Evolutionary conservation across 73 alveolate genomes (phyloP).

Genomic region (Paramecium sonneborni): DNA sequence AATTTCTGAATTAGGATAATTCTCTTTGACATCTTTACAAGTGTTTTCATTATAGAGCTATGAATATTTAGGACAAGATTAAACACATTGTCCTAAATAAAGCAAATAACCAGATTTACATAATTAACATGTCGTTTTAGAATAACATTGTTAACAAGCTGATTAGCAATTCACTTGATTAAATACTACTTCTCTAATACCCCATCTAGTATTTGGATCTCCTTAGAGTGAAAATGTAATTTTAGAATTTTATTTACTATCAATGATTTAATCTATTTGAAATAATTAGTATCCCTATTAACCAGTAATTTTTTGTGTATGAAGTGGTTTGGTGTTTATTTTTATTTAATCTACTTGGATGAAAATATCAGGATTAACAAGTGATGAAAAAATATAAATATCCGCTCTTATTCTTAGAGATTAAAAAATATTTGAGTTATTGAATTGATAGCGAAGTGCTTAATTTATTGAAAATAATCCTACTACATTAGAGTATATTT

Average conservation of each 20-base stretch:
- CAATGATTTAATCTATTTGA: background rate
- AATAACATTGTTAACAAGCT: background rate
- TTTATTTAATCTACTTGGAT: background rate
- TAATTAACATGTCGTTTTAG: background rate
- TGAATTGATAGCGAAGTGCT: background rate
- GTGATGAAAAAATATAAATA: background rate
- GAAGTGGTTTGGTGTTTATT: background rate
- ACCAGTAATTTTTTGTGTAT: background rate
- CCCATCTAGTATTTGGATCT: slow-evolving; percentile 28
- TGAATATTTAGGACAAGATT: background rate
- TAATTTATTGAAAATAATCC: background rate
- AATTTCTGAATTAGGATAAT: background rate
- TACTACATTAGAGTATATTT: background rate
- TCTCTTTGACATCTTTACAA: background rate
- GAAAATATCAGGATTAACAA: background rate
- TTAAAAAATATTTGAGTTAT: background rate
- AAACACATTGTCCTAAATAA: background rate
- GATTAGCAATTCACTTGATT: background rate
- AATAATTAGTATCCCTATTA: background rate
- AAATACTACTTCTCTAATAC: background rate
- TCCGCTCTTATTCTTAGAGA: background rate
- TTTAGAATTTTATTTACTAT: background rate
- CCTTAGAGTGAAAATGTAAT: background rate
- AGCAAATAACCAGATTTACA: background rate
- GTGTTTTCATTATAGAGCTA: background rate